phyloP scores from a whole-genome alignment of 805 yeast species.

The Myxozyma kluyveri region DNA sequence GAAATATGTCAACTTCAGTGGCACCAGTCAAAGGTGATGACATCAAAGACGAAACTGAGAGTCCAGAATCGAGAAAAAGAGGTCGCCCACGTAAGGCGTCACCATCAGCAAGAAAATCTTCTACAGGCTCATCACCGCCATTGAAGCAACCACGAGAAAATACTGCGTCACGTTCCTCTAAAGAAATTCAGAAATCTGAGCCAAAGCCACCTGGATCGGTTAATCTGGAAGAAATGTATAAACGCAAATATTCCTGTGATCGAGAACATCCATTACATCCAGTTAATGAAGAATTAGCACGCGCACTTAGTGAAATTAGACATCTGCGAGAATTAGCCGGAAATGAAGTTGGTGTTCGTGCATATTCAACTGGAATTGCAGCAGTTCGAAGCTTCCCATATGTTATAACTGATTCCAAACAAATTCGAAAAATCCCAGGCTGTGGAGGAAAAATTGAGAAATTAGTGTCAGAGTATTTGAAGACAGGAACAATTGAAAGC shows the following conservation, averaged over 20 bases:
- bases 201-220: not conserved
- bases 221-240: conserved; percentile 10
- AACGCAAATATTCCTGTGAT: conserved; percentile 16
- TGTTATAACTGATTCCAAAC: conserved; percentile 10
- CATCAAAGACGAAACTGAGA: too few species aligned
- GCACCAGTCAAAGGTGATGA: too few species aligned
- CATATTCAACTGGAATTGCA: conserved; percentile 29
- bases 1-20: too few species aligned
- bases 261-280: conserved; percentile 25
- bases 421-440: conserved; percentile 21
- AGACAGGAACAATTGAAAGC: conserved; percentile 25
- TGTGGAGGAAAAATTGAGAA: conserved; percentile 27
- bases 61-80: too few species aligned
- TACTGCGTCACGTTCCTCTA: too few species aligned
- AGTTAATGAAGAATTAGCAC: conserved; percentile 16
- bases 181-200: too few species aligned
- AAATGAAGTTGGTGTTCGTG: conserved; percentile 25
- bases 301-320: conserved; percentile 8
- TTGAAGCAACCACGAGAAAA: too few species aligned
- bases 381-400: conserved; percentile 25
- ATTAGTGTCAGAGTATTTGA: conserved; percentile 21
- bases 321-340: conserved; percentile 23
- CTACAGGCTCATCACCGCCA: too few species aligned
- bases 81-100: too few species aligned
- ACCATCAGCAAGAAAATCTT: too few species aligned